These are phyloP conservation scores for Lithocarpus polystachyus DNA, from an alignment of 306 rosid species.

Conservation along the genomic window DNA sequence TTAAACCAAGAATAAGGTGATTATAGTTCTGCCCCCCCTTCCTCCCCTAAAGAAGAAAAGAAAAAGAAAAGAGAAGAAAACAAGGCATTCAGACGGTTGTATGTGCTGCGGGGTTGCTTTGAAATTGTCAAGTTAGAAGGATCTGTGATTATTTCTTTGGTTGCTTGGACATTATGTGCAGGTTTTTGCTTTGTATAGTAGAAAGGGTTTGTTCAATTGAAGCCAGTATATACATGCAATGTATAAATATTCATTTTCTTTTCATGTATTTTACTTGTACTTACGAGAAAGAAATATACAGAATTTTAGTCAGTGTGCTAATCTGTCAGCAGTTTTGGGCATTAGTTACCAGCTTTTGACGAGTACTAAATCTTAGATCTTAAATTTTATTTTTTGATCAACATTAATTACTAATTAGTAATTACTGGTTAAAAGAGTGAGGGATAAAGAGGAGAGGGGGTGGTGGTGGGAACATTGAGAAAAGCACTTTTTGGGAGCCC, in stretches of 20 bases:
- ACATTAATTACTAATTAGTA: background rate
- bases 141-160: slow-evolving; percentile 12
- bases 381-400: background rate
- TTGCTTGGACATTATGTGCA: slow-evolving; percentile 2
- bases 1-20: slow-evolving; percentile 12
- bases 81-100: background rate
- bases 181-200: slow-evolving; percentile 27
- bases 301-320: background rate
- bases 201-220: background rate
- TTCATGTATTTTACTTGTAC: background rate
- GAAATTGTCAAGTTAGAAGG: background rate
- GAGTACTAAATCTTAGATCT: background rate
- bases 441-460: too few relatives aligned
- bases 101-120: background rate
- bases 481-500: too few relatives aligned
- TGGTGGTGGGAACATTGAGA: too few relatives aligned
- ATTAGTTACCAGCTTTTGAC: background rate
- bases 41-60: background rate
- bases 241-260: background rate
- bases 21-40: background rate
- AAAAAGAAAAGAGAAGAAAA: background rate
- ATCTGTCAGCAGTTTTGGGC: background rate
- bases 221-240: slow-evolving; percentile 2
- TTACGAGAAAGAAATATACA: background rate
- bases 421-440: too few relatives aligned